A percentile compares a stretch with the other conserved stretches of the same genome.
Evolutionary conservation across 2,329 filamentous ascomycete genomes (phyloP).

Genomic region (Emergomyces pasteurianus): DNA sequence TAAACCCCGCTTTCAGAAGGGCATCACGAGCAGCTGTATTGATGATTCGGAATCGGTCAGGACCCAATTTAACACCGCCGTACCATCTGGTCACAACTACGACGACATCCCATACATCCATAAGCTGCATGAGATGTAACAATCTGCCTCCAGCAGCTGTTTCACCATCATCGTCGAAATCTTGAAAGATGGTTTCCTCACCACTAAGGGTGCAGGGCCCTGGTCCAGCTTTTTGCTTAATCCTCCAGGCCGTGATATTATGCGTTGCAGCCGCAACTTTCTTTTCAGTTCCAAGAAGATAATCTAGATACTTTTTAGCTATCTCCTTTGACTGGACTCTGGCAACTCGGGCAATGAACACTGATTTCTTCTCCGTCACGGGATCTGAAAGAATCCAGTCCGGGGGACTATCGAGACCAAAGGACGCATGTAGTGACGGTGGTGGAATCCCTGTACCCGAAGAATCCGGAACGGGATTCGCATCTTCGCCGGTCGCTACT

Average conservation of each 20-base stretch:
- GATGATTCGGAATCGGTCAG: constrained; percentile 80
- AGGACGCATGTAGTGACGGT: constrained; percentile 18
- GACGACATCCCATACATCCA: constrained; percentile 86
- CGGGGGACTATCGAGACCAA: constrained; percentile 32
- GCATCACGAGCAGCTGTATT: constrained; percentile 77
- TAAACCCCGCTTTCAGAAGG: constrained; percentile 63
- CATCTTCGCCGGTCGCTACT: constrained; percentile 8
- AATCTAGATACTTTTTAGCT: constrained; percentile 57
- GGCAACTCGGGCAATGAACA: constrained; percentile 71
- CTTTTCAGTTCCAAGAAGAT: constrained; percentile 71
- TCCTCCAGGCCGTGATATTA: constrained; percentile 91
- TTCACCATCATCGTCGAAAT: constrained; percentile 95
- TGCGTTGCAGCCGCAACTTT: constrained; percentile 79
- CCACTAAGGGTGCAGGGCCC: constrained; percentile 25
- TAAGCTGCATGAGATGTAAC: constrained; percentile 83
- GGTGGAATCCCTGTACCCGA: constrained; percentile 14
- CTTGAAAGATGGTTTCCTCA: constrained; percentile 55
- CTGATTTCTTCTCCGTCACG: constrained; percentile 70
- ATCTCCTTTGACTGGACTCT: constrained; percentile 56
- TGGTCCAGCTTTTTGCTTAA: constrained; percentile 28
- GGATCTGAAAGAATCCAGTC: constrained; percentile 64
- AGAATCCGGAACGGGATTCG: constrained; percentile 10
- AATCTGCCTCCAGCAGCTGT: constrained; percentile 77
- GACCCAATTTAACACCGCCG: constrained; percentile 78
- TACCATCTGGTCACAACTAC: constrained; percentile 95